Conservation (phyloP, 2,329 filamentous ascomycete genomes). For the Fusarium xyrophilum region DNA sequence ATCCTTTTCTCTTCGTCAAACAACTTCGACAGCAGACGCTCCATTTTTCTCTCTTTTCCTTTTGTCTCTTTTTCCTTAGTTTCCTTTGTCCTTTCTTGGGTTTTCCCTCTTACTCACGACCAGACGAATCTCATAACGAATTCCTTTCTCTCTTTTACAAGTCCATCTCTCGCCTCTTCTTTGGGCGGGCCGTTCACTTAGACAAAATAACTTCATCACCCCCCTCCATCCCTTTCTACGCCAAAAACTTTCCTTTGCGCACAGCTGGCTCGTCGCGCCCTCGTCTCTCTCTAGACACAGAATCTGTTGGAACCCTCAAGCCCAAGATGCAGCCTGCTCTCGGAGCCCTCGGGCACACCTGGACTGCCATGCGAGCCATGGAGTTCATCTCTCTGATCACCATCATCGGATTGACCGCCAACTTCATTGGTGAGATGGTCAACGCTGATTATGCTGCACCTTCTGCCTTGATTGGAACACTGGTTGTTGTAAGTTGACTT, state of each 20-base stretch:
- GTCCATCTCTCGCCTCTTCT: slow-evolving; percentile 28
- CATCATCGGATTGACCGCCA: slow-evolving; percentile 80
- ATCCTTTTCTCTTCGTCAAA: slow-evolving; percentile 33
- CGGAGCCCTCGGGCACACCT: slow-evolving; percentile 79
- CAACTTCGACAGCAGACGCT: slow-evolving; percentile 34
- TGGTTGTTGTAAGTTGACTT: slow-evolving; percentile 72
- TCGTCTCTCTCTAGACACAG: slow-evolving; percentile 52
- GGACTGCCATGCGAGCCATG: slow-evolving; percentile 74
- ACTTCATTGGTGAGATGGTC: slow-evolving; percentile 82
- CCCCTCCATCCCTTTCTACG: slow-evolving; percentile 50
- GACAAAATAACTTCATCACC: slow-evolving; percentile 47
- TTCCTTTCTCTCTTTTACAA: slow-evolving; percentile 7
- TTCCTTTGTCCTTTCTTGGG: slow-evolving; percentile 39
- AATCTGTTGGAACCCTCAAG: slow-evolving; percentile 33
- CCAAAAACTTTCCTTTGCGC: slow-evolving; percentile 51
- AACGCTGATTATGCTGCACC: slow-evolving; percentile 70
- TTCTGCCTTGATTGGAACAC: slow-evolving; percentile 75
- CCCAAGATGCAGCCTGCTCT: slow-evolving; percentile 60
- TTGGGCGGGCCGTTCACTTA: slow-evolving; percentile 30
- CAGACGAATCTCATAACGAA: slow-evolving; percentile 21
- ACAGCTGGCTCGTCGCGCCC: slow-evolving; percentile 51
- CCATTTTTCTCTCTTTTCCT: slow-evolving; percentile 27
- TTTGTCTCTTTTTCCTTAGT: slow-evolving; percentile 39
- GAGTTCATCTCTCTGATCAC: slow-evolving; percentile 75
- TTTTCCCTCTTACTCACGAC: slow-evolving; percentile 33